Conservation (phyloP, 2,329 filamentous ascomycete species). For the Aspergillus melleus region DNA sequence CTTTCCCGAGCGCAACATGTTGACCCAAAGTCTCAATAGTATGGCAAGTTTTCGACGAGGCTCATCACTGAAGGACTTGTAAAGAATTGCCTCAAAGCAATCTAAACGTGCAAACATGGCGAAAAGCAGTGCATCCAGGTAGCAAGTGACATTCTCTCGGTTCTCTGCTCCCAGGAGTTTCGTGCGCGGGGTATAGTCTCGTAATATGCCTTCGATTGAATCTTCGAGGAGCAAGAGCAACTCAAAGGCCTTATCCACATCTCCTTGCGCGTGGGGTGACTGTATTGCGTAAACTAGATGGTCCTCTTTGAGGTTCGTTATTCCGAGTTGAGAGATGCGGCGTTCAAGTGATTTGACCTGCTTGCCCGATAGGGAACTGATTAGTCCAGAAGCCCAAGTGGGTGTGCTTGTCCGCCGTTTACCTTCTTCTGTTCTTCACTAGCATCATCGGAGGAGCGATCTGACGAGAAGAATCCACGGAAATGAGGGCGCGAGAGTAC, state of each 20-base stretch:
- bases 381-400: not conserved
- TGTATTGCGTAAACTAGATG: slow-evolving; percentile 65
- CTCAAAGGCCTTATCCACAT: slow-evolving; percentile 72
- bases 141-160: slow-evolving; percentile 84
- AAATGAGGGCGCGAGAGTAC: slow-evolving; percentile 28
- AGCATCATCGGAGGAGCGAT: slow-evolving; percentile 18
- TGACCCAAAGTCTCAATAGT: slow-evolving; percentile 85
- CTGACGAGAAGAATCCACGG: slow-evolving; percentile 35
- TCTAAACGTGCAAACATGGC: slow-evolving; percentile 92
- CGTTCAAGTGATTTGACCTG: slow-evolving; percentile 56
- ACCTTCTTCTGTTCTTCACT: slow-evolving; percentile 39
- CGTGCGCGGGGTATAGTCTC: slow-evolving; percentile 69
- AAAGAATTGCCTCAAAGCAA: slow-evolving; percentile 90
- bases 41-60: slow-evolving; percentile 71
- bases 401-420: not conserved
- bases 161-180: slow-evolving; percentile 85
- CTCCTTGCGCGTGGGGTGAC: slow-evolving; percentile 65
- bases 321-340: slow-evolving; percentile 54
- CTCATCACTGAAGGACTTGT: slow-evolving; percentile 73
- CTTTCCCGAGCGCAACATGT: slow-evolving; percentile 80
- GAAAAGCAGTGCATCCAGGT: slow-evolving; percentile 85
- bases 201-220: slow-evolving; percentile 75
- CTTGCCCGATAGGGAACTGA: slow-evolving; percentile 12
- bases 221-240: slow-evolving; percentile 77
- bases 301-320: slow-evolving; percentile 57